Conservation (phyloP, 768 basidiomycete genomes). For the Trametes cinnabarina region DNA sequence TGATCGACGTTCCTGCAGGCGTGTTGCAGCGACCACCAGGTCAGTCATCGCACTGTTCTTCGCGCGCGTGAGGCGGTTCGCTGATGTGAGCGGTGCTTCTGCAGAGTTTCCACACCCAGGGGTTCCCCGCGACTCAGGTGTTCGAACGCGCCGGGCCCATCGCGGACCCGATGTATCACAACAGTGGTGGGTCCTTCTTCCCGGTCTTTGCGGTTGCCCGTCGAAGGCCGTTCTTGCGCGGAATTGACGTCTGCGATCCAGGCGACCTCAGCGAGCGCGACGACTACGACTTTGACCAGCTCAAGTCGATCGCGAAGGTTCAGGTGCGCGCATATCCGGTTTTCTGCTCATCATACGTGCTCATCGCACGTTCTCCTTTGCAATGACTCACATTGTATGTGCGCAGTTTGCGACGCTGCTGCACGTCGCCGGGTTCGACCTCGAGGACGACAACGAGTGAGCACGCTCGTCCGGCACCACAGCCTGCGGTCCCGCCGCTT, state of each 20-base stretch:
- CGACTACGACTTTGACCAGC: constrained; percentile 81
- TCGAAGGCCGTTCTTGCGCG: no score
- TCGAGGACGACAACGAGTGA: not conserved
- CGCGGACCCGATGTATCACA: constrained; percentile 87
- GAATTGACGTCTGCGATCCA: constrained; percentile 21
- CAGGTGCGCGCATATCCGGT: constrained; percentile 46
- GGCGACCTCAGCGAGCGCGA: constrained; percentile 78
- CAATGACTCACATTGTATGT: not conserved
- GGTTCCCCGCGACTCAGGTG: constrained; percentile 83
- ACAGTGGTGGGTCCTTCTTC: constrained; percentile 64
- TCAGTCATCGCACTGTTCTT: constrained; percentile 24
- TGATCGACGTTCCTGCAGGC: constrained; percentile 37
- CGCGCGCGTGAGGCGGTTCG: no score
- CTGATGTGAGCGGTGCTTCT: not conserved
- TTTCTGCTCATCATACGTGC: not conserved
- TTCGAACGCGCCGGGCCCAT: constrained; percentile 88
- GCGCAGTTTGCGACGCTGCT: constrained; percentile 4
- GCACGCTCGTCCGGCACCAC: no score
- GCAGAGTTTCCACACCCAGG: constrained; percentile 77
- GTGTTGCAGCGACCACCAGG: constrained; percentile 93
- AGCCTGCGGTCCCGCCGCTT: no score
- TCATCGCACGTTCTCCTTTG: not conserved
- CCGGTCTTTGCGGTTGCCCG: no score
- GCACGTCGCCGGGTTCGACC: constrained; percentile 8
- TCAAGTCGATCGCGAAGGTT: constrained; percentile 83